phyloP scores from a whole-genome alignment of 257 asterid species.

The Fraxinus anomala region DNA sequence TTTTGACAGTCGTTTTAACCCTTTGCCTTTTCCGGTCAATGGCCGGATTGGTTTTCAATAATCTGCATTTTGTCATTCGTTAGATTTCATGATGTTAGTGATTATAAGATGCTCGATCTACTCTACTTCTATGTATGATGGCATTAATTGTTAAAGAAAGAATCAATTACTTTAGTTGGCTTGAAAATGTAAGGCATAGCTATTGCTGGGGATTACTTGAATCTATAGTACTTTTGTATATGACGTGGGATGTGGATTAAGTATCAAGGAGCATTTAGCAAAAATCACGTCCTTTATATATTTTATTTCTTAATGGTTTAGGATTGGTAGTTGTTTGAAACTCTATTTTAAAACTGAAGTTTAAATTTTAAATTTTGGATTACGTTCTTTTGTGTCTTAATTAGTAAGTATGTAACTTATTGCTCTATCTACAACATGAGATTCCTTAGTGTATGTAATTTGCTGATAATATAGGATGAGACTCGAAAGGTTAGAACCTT shows the following conservation, averaged over 20 bases:
- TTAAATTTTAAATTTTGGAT: too few relatives aligned
- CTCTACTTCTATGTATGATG: neutral
- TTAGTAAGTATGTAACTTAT: neutral
- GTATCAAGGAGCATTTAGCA: too few relatives aligned
- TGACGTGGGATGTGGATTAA: too few relatives aligned
- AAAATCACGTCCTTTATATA: too few relatives aligned
- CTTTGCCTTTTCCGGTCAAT: too few relatives aligned
- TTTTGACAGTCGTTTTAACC: too few relatives aligned
- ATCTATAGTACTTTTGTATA: too few relatives aligned
- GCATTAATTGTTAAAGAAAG: neutral
- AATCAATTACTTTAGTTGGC: neutral
- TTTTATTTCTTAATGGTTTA: too few relatives aligned
- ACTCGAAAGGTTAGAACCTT: neutral
- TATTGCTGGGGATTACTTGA: neutral
- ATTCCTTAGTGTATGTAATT: neutral
- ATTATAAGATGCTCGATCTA: neutral
- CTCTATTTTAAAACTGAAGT: too few relatives aligned
- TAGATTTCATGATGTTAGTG: neutral
- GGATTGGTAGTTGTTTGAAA: too few relatives aligned
- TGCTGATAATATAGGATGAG: neutral
- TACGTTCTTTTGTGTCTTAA: too few relatives aligned
- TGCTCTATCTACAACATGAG: neutral
- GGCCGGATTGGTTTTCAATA: too few relatives aligned
- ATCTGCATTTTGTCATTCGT: neutral
- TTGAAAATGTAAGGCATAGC: neutral